Percentiles rank a stretch among this genome's conserved stretches.
Conservation (phyloP, 352 stramenopile genomes). For the Pythium rishiriense region DNA sequence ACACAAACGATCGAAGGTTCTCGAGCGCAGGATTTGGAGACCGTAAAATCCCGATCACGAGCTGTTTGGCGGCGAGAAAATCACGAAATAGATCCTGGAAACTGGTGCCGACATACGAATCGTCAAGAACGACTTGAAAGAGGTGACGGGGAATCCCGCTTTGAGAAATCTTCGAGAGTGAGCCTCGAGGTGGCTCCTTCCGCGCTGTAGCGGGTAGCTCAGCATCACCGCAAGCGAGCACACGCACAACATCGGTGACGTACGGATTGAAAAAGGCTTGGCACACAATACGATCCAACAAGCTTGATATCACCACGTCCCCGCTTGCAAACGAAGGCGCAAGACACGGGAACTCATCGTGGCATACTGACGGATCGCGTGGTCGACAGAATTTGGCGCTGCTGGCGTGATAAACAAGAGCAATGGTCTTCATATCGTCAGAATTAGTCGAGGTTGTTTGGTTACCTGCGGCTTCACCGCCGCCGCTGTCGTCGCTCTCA, state of each 20-base stretch:
- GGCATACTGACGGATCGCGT: conserved; percentile 40
- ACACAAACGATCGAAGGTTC: conserved; percentile 65
- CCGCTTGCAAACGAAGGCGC: conserved; percentile 55
- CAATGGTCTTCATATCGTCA: conserved; percentile 35
- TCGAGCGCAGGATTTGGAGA: conserved; percentile 39
- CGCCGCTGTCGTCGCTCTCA: conserved; percentile 3
- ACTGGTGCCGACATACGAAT: conserved; percentile 34
- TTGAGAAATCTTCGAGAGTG: background rate
- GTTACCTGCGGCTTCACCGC: background rate
- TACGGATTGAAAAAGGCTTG: conserved; percentile 85
- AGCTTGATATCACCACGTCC: conserved; percentile 51
- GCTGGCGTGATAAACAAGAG: conserved; percentile 43
- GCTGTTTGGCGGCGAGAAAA: conserved; percentile 41
- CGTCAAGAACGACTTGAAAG: conserved; percentile 42
- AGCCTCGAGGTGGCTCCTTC: background rate
- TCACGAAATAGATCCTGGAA: conserved; percentile 53
- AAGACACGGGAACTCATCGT: conserved; percentile 54
- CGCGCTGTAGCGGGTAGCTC: background rate
- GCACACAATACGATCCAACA: conserved; percentile 66
- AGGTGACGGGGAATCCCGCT: conserved; percentile 21
- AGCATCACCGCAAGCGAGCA: conserved; percentile 43
- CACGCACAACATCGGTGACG: conserved; percentile 60
- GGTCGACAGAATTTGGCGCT: conserved; percentile 60
- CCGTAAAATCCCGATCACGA: conserved; percentile 55
- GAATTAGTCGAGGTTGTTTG: background rate